phyloP scores from a whole-genome alignment of 305 asterid genomes.

The Plantago lanceolata region DNA sequence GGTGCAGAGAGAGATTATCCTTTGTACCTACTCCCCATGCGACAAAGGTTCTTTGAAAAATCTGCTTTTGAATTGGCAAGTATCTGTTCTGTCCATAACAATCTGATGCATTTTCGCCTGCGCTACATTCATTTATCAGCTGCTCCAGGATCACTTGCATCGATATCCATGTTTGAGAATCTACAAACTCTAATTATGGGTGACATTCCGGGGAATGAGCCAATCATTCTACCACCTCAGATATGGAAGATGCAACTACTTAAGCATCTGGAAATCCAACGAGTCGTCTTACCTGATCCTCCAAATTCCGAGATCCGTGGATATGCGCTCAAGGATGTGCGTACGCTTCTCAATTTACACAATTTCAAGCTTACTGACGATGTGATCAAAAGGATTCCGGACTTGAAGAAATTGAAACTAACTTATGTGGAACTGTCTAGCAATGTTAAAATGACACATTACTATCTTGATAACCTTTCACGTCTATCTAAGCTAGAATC shows the following conservation, averaged over 20 bases:
- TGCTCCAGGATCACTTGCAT: background rate
- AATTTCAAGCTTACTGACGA: background rate
- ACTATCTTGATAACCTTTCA: background rate
- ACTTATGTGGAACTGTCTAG: background rate
- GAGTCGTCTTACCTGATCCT: background rate
- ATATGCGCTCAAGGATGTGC: too few species aligned
- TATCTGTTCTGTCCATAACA: too few species aligned
- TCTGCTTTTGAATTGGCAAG: too few species aligned
- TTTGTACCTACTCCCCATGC: too few species aligned
- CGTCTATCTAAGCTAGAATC: background rate
- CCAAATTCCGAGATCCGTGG: background rate
- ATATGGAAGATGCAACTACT: background rate
- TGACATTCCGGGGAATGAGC: background rate
- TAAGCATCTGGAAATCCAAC: background rate
- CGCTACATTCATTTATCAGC: background rate
- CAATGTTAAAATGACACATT: too few species aligned
- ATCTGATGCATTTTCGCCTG: background rate
- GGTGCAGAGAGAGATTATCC: background rate
- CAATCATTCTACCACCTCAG: background rate
- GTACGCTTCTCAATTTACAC: too few species aligned
- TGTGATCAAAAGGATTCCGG: background rate
- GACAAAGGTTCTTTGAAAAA: too few species aligned
- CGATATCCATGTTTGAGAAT: background rate
- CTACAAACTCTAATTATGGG: conserved; percentile 2
- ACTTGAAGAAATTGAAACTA: conserved; percentile 4